phyloP scores from a whole-genome alignment of 73 alveolate genomes.

The Stentor coeruleus region DNA sequence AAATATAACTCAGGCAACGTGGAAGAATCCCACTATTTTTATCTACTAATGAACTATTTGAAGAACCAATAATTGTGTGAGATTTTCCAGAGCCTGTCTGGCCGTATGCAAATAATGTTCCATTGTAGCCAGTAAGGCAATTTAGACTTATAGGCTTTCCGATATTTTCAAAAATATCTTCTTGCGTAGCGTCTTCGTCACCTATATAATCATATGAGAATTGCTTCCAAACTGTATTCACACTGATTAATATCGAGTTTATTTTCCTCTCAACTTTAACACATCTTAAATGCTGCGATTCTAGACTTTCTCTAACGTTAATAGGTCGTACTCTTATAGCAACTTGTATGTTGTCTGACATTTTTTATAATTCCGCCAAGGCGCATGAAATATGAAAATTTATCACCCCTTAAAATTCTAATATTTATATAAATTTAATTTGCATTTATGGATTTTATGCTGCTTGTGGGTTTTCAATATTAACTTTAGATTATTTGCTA shows the following conservation, averaged over 20 bases:
- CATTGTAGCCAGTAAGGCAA: slow-evolving; percentile 91
- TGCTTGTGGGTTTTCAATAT: too few species aligned
- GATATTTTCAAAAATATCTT: slow-evolving; percentile 78
- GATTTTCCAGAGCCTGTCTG: slow-evolving; percentile 99
- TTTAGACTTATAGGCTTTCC: slow-evolving; percentile 82
- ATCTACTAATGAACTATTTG: slow-evolving; percentile 58
- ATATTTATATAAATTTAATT: background rate
- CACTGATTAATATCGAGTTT: slow-evolving; percentile 28
- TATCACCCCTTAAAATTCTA: too few species aligned
- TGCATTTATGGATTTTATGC: background rate
- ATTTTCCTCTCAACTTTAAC: background rate
- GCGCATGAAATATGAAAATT: too few species aligned
- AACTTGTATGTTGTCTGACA: slow-evolving; percentile 30
- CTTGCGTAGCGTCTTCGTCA: slow-evolving; percentile 70
- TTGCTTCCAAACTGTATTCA: slow-evolving; percentile 35
- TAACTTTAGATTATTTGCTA: too few species aligned
- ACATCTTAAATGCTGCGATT: background rate
- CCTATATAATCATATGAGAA: slow-evolving; percentile 73
- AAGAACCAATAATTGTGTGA: slow-evolving; percentile 94
- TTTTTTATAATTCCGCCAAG: too few species aligned
- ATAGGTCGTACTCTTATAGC: slow-evolving; percentile 19
- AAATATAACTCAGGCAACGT: slow-evolving; percentile 77
- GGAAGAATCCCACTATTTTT: slow-evolving; percentile 76
- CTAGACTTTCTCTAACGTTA: slow-evolving; percentile 13
- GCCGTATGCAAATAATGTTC: slow-evolving; percentile 96